Base-by-base conservation (phyloP, 495 filamentous ascomycete genomes). In the Aspergillus incahuasiensis region DNA sequence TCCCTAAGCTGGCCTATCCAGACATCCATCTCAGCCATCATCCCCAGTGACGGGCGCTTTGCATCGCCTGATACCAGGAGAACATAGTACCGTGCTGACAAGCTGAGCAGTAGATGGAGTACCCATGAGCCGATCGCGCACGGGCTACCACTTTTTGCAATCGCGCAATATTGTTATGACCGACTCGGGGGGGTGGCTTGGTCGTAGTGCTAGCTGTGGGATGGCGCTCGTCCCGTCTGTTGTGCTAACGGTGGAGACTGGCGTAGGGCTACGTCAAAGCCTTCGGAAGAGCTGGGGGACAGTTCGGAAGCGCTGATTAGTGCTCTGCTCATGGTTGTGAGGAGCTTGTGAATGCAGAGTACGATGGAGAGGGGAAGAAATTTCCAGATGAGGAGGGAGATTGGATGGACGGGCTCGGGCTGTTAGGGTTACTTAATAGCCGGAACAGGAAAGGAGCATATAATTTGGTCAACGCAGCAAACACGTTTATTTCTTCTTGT, bases 191-290 rank as follows among this genome's bases (percentile, higher is more conserved):
- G 40, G 18, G 41, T 63, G 25, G 68, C 6, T 43, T 62, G 55
- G 69, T 75, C 7, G 73, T 69, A 5, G 61, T 77, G 9, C 57
- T 77, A 24, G 72, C 73, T 0, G 66, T 28, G 70, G 73, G 21
- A 75, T 76, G 72, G 69, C 65, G 21, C 66, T 70, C 39, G 65
- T 74, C 0, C 73, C 72, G 4, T 74, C 72, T n/a, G 68, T 77
- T 0, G 54, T 60, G 18, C 30, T 73, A 7, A 66, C 67, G 6
- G 70, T 69, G 1, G 39, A 63, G 35, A 47, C 60, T 39, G 68
- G 65, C n/a, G 35, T 64, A 6, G 3, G 20, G 0, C 20, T 76
- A 24, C 50, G 59, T 0, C 76, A 75, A 51, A 69, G 73, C n/a
- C n/a, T n/a, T n/a, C n/a, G 3, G 55, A 74, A 1, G 69, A 75